A percentile compares a stretch with the other conserved stretches of the same genome.
These are phyloP conservation scores for Thraustochytrium sp. DNA, from an alignment of 352 stramenopile genomes.

Conservation along the genomic window DNA sequence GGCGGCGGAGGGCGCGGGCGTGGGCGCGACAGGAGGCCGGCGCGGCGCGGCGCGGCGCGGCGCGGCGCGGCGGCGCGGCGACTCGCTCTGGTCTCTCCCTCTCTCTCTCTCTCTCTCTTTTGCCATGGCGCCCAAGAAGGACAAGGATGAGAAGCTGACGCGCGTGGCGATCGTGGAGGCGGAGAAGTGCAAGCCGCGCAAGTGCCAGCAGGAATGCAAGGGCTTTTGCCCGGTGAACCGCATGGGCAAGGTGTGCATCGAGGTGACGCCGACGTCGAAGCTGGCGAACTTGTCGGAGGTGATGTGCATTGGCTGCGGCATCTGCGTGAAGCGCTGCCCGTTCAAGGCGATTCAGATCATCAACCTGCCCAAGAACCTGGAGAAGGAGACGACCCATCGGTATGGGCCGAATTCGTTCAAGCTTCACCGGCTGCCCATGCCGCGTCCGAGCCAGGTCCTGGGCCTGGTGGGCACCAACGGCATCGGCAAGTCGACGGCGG, in stretches of 20 bases:
- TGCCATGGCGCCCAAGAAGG: slow-evolving; percentile 42
- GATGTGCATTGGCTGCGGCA: slow-evolving; percentile 99
- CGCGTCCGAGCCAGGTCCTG: slow-evolving; percentile 92
- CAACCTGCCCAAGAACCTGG: slow-evolving; percentile 98
- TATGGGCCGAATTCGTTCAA: slow-evolving; percentile 99
- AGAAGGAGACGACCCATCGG: slow-evolving; percentile 97
- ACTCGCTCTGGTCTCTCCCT: too few relatives aligned
- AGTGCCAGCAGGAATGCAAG: slow-evolving; percentile 97
- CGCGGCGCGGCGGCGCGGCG: too few relatives aligned
- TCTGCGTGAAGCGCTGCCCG: slow-evolving; percentile 99
- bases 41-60: too few relatives aligned
- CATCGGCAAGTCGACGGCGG: slow-evolving; percentile 98
- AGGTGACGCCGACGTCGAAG: slow-evolving; percentile 91
- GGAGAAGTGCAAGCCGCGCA: slow-evolving; percentile 95
- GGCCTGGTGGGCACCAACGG: slow-evolving; percentile 98
- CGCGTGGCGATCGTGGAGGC: slow-evolving; percentile 43
- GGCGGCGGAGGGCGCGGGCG: too few relatives aligned
- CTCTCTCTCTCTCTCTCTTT: too few relatives aligned
- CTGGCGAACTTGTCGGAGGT: slow-evolving; percentile 95
- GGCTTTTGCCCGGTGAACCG: slow-evolving; percentile 97
- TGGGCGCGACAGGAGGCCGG: too few relatives aligned
- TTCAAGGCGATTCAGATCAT: slow-evolving; percentile 99
- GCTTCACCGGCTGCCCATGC: slow-evolving; percentile 96
- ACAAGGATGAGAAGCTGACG: slow-evolving; percentile 36
- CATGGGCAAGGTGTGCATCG: slow-evolving; percentile 99